Conservation (phyloP, 139 green algal species). For the Zygnema circumcarinatum region DNA sequence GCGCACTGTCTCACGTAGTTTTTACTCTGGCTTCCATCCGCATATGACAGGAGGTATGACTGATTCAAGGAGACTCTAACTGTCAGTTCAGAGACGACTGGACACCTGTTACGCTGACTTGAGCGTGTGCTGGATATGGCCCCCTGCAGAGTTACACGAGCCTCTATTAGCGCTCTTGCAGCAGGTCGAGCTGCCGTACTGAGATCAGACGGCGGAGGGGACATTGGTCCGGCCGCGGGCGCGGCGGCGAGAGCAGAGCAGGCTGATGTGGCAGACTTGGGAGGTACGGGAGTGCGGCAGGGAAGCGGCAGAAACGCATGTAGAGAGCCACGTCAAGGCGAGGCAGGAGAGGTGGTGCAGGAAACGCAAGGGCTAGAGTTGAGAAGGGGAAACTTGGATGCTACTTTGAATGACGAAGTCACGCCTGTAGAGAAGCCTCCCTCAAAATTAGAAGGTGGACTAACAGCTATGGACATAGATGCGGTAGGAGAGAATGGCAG, state of each 20-base stretch:
- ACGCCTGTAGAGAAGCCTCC: background rate
- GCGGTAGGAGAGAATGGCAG: background rate
- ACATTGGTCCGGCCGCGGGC: background rate
- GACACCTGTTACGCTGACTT: too few relatives aligned
- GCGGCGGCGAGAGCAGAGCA: background rate
- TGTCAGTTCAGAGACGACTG: too few relatives aligned
- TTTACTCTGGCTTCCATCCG: too few relatives aligned
- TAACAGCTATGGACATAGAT: background rate
- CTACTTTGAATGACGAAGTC: background rate
- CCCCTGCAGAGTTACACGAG: constrained; percentile 1
- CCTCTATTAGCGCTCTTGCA: constrained; percentile 13
- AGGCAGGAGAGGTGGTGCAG: background rate
- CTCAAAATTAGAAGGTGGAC: background rate
- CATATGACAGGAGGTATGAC: too few relatives aligned
- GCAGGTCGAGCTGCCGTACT: background rate
- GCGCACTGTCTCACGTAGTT: too few relatives aligned
- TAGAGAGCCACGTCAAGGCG: too few relatives aligned
- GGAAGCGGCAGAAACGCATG: too few relatives aligned
- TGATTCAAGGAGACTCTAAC: too few relatives aligned
- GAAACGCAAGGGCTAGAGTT: background rate
- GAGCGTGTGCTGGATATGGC: too few relatives aligned
- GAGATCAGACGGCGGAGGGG: background rate
- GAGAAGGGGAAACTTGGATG: background rate
- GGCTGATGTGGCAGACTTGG: background rate
- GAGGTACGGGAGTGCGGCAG: background rate